phyloP scores from a whole-genome alignment of 2,329 filamentous ascomycete genomes.

The Botrytis fragariae region DNA sequence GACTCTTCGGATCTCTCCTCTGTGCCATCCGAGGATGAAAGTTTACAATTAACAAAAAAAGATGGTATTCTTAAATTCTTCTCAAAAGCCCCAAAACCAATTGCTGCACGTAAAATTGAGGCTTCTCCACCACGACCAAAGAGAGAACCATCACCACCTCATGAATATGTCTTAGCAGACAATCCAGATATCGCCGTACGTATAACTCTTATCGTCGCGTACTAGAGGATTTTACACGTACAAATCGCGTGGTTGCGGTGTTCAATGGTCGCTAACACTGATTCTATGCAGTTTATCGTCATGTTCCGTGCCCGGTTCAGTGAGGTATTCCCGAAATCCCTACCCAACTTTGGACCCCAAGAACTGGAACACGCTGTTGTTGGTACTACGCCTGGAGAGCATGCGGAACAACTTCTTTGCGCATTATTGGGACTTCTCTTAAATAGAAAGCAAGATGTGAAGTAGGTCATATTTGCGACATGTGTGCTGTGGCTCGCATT shows the following conservation, averaged over 20 bases:
- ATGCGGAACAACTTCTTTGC: conserved; percentile 85
- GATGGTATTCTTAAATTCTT: conserved; percentile 67
- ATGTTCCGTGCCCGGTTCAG: conserved; percentile 96
- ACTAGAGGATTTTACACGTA: conserved; percentile 45
- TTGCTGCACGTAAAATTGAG: conserved; percentile 51
- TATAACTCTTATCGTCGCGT: conserved; percentile 46
- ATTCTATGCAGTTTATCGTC: conserved; percentile 75
- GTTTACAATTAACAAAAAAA: conserved; percentile 51
- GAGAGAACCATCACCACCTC: conserved; percentile 81
- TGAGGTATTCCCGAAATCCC: conserved; percentile 82
- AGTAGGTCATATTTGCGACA: conserved; percentile 59
- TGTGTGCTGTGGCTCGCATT: not conserved
- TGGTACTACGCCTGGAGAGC: conserved; percentile 74
- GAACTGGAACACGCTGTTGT: conserved; percentile 87
- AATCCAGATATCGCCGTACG: conserved; percentile 90
- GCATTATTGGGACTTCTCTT: conserved; percentile 82
- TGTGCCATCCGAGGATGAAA: conserved; percentile 54
- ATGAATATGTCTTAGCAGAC: conserved; percentile 86
- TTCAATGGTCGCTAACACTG: conserved; percentile 38
- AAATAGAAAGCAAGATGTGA: conserved; percentile 97
- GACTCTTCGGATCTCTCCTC: conserved; percentile 63
- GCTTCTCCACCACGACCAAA: conserved; percentile 67
- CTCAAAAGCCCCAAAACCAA: conserved; percentile 49
- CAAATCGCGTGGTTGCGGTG: conserved; percentile 48
- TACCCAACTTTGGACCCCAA: conserved; percentile 88